These are phyloP conservation scores for Heliamphora exappendiculata DNA, from an alignment of 148 eudicot species.

Conservation along the genomic window DNA sequence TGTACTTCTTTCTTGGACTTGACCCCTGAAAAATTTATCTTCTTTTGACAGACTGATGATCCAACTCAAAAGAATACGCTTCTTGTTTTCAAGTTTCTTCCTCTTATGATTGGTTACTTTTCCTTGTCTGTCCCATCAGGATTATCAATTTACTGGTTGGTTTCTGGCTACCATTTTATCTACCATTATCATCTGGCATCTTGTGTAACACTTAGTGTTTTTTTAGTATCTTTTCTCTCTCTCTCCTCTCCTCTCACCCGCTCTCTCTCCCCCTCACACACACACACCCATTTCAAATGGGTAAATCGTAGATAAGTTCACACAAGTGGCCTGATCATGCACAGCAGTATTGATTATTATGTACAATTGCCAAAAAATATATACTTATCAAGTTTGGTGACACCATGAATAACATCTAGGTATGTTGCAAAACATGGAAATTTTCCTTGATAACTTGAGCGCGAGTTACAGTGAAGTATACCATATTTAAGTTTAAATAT, in stretches of 20 bases:
- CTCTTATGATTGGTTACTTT: slow-evolving; percentile 98
- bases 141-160: slow-evolving; percentile 88
- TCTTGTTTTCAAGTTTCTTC: slow-evolving; percentile 88
- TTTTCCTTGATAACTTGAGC: neutral
- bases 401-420: neutral
- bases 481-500: neutral
- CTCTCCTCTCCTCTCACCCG: too few relatives aligned
- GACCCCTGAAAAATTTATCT: slow-evolving; percentile 18
- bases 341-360: neutral
- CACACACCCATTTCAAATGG: neutral
- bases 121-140: slow-evolving; percentile 96
- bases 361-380: neutral
- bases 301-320: too few relatives aligned
- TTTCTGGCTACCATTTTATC: slow-evolving; percentile 17
- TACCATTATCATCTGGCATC: slow-evolving; percentile 3
- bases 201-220: neutral
- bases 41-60: slow-evolving; percentile 69
- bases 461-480: neutral
- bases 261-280: neutral
- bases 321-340: neutral
- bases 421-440: slow-evolving; percentile 2
- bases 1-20: slow-evolving; percentile 16
- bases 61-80: slow-evolving; percentile 94
- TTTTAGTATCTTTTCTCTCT: neutral
- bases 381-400: neutral